Percentiles rank a stretch among this genome's conserved stretches.
Evolutionary conservation across 129 eudicot species (phyloP).

Genomic region (Smallanthus sonchifolius): DNA sequence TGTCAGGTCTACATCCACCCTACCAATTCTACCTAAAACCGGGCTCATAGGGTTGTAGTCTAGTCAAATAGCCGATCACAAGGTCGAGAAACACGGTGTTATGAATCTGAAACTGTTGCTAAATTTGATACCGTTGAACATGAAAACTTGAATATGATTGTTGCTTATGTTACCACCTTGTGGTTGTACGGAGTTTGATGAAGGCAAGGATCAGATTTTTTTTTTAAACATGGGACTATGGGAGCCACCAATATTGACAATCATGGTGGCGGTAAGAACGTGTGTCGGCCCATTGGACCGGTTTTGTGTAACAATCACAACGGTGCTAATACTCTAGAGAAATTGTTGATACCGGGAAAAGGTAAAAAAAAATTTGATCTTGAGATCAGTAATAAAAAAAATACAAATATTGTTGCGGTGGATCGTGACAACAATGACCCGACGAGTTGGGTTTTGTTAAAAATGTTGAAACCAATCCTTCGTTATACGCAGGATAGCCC

Average conservation of each 20-base stretch:
- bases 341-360: too few relatives aligned
- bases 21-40: neutral
- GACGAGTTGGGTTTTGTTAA: neutral
- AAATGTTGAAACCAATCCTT: neutral
- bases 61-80: neutral
- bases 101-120: neutral
- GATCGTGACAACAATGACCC: neutral
- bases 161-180: neutral
- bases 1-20: too few relatives aligned
- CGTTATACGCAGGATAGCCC: too few relatives aligned
- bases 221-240: neutral
- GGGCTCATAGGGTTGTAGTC: neutral
- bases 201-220: neutral
- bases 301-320: too few relatives aligned
- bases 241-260: neutral
- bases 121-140: neutral
- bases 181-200: neutral
- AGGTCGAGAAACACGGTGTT: neutral
- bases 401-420: neutral
- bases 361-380: too few relatives aligned
- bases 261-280: too few relatives aligned
- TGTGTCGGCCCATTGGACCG: too few relatives aligned
- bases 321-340: neutral
- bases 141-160: neutral
- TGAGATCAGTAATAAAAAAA: neutral